Evolutionary conservation across 805 yeast genomes (phyloP).

Genomic region (Lipomyces oligophaga): DNA sequence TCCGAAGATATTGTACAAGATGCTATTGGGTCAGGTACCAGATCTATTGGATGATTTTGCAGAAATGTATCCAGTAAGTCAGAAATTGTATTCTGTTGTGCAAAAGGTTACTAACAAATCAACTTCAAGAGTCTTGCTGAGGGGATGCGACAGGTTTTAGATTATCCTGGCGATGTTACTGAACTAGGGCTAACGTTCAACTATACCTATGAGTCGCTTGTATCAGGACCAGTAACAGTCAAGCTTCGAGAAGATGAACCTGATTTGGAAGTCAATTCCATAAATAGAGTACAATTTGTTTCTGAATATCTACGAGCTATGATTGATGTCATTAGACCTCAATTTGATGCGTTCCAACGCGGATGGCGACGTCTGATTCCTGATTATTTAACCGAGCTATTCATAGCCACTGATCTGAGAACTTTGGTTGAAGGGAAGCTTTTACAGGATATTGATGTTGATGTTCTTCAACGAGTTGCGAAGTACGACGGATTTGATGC

Average conservation of each 20-base stretch:
- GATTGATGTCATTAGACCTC: constrained; percentile 13
- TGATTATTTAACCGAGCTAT: constrained; percentile 12
- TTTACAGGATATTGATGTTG: constrained; percentile 40
- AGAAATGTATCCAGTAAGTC: constrained; percentile 30
- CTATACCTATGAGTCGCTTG: constrained; percentile 19
- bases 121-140: constrained; percentile 7
- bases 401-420: constrained; percentile 27
- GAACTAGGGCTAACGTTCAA: constrained; percentile 27
- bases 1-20: constrained; percentile 31
- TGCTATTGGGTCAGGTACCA: constrained; percentile 5
- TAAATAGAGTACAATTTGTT: constrained; percentile 20
- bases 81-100: neutral
- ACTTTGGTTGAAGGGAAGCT: constrained; percentile 42
- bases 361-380: constrained; percentile 31
- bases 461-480: constrained; percentile 42
- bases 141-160: constrained; percentile 16
- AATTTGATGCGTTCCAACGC: constrained; percentile 27
- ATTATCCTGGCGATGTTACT: constrained; percentile 12
- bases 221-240: constrained; percentile 5
- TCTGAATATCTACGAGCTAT: constrained; percentile 17
- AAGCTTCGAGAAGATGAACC: constrained; percentile 5
- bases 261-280: constrained; percentile 20
- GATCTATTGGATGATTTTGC: constrained; percentile 17
- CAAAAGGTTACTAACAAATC: neutral
- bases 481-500: constrained; percentile 43